Conservation (phyloP, 148 eudicot genomes). For the Limonium bicolor region DNA sequence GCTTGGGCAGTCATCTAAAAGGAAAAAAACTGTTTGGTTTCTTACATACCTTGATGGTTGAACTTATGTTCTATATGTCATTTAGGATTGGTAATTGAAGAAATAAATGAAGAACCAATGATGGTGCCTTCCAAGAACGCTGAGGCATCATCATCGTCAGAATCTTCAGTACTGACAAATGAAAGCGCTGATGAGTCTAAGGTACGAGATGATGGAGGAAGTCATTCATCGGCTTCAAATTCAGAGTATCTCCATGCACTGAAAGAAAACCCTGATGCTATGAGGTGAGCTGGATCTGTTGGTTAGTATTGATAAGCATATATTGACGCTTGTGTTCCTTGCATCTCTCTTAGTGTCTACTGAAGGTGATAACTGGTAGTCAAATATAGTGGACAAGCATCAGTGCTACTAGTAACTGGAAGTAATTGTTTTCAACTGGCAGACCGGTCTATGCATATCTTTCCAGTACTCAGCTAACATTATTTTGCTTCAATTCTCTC, state of each 20-base stretch:
- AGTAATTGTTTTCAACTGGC: too few relatives aligned
- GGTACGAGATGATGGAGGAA: slow-evolving; percentile 14
- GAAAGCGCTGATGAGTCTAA: slow-evolving; percentile 20
- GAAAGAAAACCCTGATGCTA: slow-evolving; percentile 70
- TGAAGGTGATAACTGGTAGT: too few relatives aligned
- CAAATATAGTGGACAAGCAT: too few relatives aligned
- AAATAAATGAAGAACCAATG: slow-evolving; percentile 60
- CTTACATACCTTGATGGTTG: background rate
- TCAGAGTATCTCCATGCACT: slow-evolving; percentile 38
- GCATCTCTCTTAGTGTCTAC: too few relatives aligned
- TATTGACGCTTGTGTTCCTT: too few relatives aligned
- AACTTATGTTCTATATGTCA: slow-evolving; percentile 1
- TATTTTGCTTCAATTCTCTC: background rate
- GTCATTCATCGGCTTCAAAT: slow-evolving; percentile 23
- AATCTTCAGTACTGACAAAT: slow-evolving; percentile 17
- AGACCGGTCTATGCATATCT: too few relatives aligned
- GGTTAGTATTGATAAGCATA: background rate
- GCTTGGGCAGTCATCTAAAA: too few relatives aligned
- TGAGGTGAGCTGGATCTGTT: slow-evolving; percentile 29
- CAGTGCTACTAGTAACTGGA: too few relatives aligned
- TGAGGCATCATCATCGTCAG: slow-evolving; percentile 17
- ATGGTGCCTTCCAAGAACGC: slow-evolving; percentile 15
- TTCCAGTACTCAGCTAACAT: too few relatives aligned
- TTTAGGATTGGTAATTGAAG: slow-evolving; percentile 77
- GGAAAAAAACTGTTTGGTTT: background rate